Evolutionary conservation across 2,329 filamentous ascomycete species (phyloP), one percentile per base, ranked within the genome.

Genomic region (Talaromyces funiculosus): DNA sequence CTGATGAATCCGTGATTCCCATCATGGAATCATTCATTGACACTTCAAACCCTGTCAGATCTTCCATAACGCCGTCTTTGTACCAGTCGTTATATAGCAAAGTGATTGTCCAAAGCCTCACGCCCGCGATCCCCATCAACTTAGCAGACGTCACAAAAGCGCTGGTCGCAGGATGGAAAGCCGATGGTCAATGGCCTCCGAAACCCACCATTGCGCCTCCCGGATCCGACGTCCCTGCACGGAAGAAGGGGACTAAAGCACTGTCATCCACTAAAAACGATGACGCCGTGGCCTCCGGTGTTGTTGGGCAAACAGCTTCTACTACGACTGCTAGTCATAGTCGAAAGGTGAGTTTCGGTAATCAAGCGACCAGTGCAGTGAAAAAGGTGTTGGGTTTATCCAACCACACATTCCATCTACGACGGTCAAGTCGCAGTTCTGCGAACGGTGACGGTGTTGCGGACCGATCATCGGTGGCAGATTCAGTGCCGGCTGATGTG

Each of bases 161-260:
- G 12, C 89, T 93, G 65, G 92, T 97, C 0, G 82, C 88, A 29
- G 93, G 93, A 45, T 97, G 93, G 93, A 96, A 95, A 74, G 83
- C 90, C 42, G 90, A 94, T 68, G 92, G 92, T 16, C 90, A 96
- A 73, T 97, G 93, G 93, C 92, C 93, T 4, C 90, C 90, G 1
- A 85, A 84, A 66, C 73, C 81, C 0, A 77, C 77, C 8, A 29
- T 53, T 38, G 54, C 57, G 20, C 31, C 51, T 14, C 60, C 62
- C 51, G 67, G 79, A 5, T 62, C 62, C 20, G 63, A 68, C 40
- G 62, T 67, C 3, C 63, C 60, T 5, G 57, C 61, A 5, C 53
- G 57, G 24, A 65, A 51, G 49, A 59, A 61, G 43, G 53, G 53
- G 18, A 7, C 20, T 12, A 58, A 58, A 53, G 38, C 57, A 54